Conservation (phyloP, 352 stramenopile species). For the Phytophthora fragariae region DNA sequence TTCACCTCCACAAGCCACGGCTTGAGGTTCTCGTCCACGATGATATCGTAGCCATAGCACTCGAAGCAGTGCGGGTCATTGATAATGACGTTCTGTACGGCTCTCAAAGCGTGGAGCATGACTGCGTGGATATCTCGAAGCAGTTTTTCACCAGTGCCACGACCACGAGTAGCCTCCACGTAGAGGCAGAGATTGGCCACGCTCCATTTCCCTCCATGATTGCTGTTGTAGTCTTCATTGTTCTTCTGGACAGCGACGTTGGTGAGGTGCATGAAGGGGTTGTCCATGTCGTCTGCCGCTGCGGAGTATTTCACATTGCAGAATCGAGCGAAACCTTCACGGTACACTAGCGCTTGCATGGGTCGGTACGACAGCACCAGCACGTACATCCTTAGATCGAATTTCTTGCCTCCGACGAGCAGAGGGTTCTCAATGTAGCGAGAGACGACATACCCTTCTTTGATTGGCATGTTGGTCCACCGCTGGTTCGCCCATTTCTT, state of each 20-base stretch:
- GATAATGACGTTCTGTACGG: slow-evolving; percentile 94
- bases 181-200: slow-evolving; percentile 89
- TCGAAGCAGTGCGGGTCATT: slow-evolving; percentile 96
- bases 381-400: slow-evolving; percentile 94
- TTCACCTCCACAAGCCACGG: slow-evolving; percentile 94
- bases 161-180: slow-evolving; percentile 74
- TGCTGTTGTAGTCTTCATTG: slow-evolving; percentile 92
- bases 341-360: slow-evolving; percentile 83
- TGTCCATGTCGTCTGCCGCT: slow-evolving; percentile 88
- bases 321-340: slow-evolving; percentile 93
- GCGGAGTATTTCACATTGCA: slow-evolving; percentile 92
- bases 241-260: slow-evolving; percentile 93
- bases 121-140: slow-evolving; percentile 76
- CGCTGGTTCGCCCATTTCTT: slow-evolving; percentile 91
- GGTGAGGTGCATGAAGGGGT: slow-evolving; percentile 91
- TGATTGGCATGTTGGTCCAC: slow-evolving; percentile 71
- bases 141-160: slow-evolving; percentile 63
- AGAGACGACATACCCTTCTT: slow-evolving; percentile 90
- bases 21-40: slow-evolving; percentile 93
- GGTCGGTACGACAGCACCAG: slow-evolving; percentile 91
- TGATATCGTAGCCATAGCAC: slow-evolving; percentile 96
- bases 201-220: slow-evolving; percentile 92
- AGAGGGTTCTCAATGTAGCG: slow-evolving; percentile 92
- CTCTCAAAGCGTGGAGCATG: slow-evolving; percentile 86
- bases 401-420: slow-evolving; percentile 94